Evolutionary conservation across 2,329 filamentous ascomycete species (phyloP), one percentile per base, ranked within the genome.

Genomic region (Colletotrichum gloeosporioides): DNA sequence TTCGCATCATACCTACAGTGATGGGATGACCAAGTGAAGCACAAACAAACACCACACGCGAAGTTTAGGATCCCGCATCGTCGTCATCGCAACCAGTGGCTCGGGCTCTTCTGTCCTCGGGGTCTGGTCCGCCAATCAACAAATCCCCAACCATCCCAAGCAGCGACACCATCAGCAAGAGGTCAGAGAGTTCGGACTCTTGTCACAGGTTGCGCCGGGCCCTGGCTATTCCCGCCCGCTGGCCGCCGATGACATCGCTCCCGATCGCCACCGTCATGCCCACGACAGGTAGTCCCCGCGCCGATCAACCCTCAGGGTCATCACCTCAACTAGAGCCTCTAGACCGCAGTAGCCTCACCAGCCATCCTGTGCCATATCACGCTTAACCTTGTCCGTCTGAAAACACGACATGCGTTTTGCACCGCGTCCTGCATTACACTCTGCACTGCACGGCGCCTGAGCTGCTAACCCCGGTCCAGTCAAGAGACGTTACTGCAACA

Each of bases 161-260:
- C 57, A 27, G 44, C 66, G n/a, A 55, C 16, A 36, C 13, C 39
- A 25, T 12, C 16, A 29, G 57, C n/a, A 29, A 73, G 15, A 29
- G 64, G 59, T 49, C 57, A 65, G 49, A 74, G 70, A 65, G 64
- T 65, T 69, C 69, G 49, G 34, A 34, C 53, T 76, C 49, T 36
- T 39, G 65, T 69, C 74, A 61, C 27, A 76, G 70, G 59, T 15
- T 65, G 22, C 29, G 18, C 65, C 64, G 64, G 74, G 16, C 32
- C 64, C 49, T 74, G 70, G 64, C 70, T 53, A n/a, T 36, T 69
- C 70, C 70, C 64, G 70, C 39, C 59, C 64, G 27, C 59, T 74
- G 34, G 34, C 59, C 64, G 67, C 29, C 64, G 64, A 76, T 73
- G 70, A 62, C 74, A 76, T 74, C 59, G 64, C 55, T 44, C 13